Evolutionary conservation across 441 rosid species (phyloP).

Genomic region (Macaranga tanarius): DNA sequence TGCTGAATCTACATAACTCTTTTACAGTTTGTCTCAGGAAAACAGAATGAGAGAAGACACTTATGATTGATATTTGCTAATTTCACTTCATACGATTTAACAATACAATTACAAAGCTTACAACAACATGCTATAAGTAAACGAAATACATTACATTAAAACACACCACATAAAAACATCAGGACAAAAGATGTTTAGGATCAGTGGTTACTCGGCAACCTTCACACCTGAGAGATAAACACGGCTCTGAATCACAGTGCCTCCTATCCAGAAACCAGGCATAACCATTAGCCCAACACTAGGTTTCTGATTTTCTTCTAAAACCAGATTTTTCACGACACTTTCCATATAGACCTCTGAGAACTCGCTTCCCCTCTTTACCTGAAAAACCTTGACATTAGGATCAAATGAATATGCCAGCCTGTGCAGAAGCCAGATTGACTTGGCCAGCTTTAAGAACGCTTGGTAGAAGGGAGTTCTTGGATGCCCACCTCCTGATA

Average conservation of each 20-base stretch:
- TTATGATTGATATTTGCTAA: neutral
- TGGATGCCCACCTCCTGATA: slow-evolving; percentile 83
- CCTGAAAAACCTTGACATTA: slow-evolving; percentile 72
- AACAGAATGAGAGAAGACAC: too few species aligned
- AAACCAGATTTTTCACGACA: slow-evolving; percentile 59
- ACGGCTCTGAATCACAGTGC: slow-evolving; percentile 73
- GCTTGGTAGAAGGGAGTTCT: slow-evolving; percentile 96
- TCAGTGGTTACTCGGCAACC: slow-evolving; percentile 54
- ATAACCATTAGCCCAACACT: slow-evolving; percentile 82
- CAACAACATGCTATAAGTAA: slow-evolving; percentile 15
- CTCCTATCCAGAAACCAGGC: slow-evolving; percentile 89
- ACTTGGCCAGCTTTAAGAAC: slow-evolving; percentile 76
- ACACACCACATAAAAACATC: slow-evolving; percentile 25
- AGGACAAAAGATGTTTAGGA: neutral
- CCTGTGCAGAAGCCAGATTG: slow-evolving; percentile 86
- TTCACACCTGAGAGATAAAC: slow-evolving; percentile 82
- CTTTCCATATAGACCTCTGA: slow-evolving; percentile 89
- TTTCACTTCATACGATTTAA: slow-evolving; percentile 17
- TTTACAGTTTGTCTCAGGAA: too few species aligned
- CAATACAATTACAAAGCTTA: slow-evolving; percentile 28
- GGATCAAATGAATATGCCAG: slow-evolving; percentile 87
- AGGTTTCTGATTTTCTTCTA: slow-evolving; percentile 60
- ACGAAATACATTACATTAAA: slow-evolving; percentile 21
- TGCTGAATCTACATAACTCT: too few species aligned
- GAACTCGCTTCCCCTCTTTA: slow-evolving; percentile 75